Base-by-base conservation (phyloP, 768 basidiomycete genomes). In the Boletus subcaerulescens region DNA sequence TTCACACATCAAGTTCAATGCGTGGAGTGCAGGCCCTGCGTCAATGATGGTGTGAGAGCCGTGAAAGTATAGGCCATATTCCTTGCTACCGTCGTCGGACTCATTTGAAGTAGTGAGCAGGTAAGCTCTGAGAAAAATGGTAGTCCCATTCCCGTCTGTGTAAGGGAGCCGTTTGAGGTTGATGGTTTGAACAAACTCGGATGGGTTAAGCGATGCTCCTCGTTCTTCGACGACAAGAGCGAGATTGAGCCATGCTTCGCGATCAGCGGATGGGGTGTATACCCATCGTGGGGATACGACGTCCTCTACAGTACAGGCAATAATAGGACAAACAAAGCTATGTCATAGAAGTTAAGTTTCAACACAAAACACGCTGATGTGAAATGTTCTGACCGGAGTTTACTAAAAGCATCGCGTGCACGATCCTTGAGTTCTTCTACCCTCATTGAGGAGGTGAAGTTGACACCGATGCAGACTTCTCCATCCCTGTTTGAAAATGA, bases 31-130 rank as follows among this genome's bases (percentile, higher is more conserved):
- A 20, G 68, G 66, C 5, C 60, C 60, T 0, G 52, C 66, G 8
- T 68, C 66, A 14, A 70, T 49, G 44, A 68, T 57, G 12, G 42
- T 13, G 41, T 68, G 66, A 4, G 63, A 7, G 1, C 58, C 54
- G 11, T 68, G 66, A 39, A 70, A 58, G 50, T 65, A 70, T 10
- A 68, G 32, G 4, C 61, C 63, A 13, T 63, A 52, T 52, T 61
- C 56, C 26, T 18, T 47, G 31, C 6, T n/a, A 20, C 17, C 12
- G 18, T 52, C 31, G 3, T 42, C 18, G 6, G 13, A 42, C n/a
- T 45, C 52, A 3, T 50, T 17, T 18, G 54, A 58, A 5, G 63
- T 52, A 1, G 56, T 48, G 0, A 61, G 54, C 17, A 64, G 38
- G 39, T 67, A 56, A n/a, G 39, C 39, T 32, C 50, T 53, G 12